These are phyloP conservation scores for Skeletonema costatum DNA, from an alignment of 108 stramenopile species.

Conservation along the genomic window DNA sequence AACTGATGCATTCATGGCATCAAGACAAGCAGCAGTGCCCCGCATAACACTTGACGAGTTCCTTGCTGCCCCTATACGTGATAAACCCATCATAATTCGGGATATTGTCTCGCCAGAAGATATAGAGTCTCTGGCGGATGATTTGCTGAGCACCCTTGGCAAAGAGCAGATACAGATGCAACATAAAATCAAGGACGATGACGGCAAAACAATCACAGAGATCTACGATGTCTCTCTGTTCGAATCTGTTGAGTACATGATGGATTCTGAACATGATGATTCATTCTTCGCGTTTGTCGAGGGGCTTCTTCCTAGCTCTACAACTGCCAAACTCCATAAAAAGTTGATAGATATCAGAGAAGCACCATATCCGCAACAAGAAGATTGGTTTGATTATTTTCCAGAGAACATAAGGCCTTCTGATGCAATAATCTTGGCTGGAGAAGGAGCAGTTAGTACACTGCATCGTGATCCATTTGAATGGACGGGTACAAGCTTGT, in stretches of 20 bases:
- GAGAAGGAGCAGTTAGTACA: slow-evolving; percentile 62
- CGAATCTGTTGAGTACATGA: slow-evolving; percentile 52
- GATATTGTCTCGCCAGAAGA: slow-evolving; percentile 10
- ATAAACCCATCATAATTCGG: slow-evolving; percentile 7
- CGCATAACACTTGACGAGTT: slow-evolving; percentile 22
- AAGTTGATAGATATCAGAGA: slow-evolving; percentile 16
- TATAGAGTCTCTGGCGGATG: slow-evolving; percentile 11
- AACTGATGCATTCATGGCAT: not conserved
- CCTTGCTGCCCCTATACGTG: not conserved
- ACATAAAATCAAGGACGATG: not conserved
- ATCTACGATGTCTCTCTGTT: slow-evolving; percentile 37
- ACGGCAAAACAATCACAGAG: slow-evolving; percentile 7
- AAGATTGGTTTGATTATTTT: slow-evolving; percentile 67
- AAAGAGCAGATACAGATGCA: slow-evolving; percentile 20
- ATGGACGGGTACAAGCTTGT: slow-evolving; percentile 74
- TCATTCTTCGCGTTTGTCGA: slow-evolving; percentile 59
- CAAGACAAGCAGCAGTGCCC: not conserved
- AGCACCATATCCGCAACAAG: slow-evolving; percentile 1
- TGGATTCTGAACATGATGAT: slow-evolving; percentile 47
- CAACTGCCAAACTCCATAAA: slow-evolving; percentile 1
- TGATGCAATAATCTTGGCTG: slow-evolving; percentile 64
- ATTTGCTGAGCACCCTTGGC: slow-evolving; percentile 3
- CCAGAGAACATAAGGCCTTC: slow-evolving; percentile 39
- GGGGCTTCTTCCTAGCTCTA: slow-evolving; percentile 37
- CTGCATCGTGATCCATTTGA: slow-evolving; percentile 77